Base-by-base conservation (phyloP, 129 eudicot species). In the Flaveria robusta region DNA sequence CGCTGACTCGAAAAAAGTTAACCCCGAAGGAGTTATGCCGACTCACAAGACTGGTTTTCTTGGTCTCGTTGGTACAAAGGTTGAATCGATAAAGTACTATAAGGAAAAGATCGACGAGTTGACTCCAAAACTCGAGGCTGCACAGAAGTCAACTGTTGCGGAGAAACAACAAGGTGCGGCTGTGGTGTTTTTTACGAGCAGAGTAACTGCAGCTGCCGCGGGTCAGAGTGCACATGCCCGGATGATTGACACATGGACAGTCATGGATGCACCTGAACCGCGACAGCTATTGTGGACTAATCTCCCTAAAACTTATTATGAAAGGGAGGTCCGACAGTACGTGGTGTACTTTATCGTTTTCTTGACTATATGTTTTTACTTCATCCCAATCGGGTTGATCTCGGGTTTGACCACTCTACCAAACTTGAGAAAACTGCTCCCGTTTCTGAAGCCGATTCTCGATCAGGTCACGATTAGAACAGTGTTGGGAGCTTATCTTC, bases 161-260 rank as follows among this genome's bases (percentile, higher is more conserved):
- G 99, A 94, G 49, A 91, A 83, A 60, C 97, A 87, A 73, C 90
- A 81, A 51, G 74, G 82, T 34, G 68, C 99, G 3, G 97, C 99
- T 3, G 24, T 94, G 19, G 85, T 89, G 45, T 89, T 94, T 76
- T 94, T 91, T 77, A 83, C 84, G 37, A 79, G 59, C 79, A 83
- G 99, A 76, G 80, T 83, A 9, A 55, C 92, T 5, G 97, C 97
- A n/a, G 88, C 96, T 19, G 64, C 97, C 20, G 99, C 99, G 20
- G 86, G 87, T 29, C 99, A 94, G 64, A 86, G 86, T 74, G 86
- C 88, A 2, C 99, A 94, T 54, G 86, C 88, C 11, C 89, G 72
- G 66, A 85, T 87, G 81, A 86, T 87, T 29, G 97, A 94, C 82
- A 77, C 83, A 16, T 94, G 99, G 99, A 94, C 96, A 9, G 94